These are phyloP conservation scores for Gloeostereum incarnatum DNA, from an alignment of 768 basidiomycete genomes.

Conservation along the genomic window DNA sequence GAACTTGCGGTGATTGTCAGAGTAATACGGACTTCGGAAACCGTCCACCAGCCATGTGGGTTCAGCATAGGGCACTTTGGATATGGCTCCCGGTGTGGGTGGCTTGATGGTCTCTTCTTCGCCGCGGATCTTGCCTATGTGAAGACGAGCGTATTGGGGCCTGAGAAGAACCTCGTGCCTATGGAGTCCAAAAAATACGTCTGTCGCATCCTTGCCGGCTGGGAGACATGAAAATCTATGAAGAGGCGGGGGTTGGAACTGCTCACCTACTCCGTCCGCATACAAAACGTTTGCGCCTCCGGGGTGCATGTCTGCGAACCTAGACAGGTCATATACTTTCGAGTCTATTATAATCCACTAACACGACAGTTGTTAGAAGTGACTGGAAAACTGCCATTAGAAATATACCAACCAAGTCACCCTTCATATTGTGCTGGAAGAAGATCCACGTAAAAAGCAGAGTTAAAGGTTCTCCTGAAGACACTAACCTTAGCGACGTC, in stretches of 20 bases:
- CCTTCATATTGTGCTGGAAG: conserved; percentile 69
- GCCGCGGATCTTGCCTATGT: conserved; percentile 54
- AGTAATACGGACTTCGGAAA: conserved; percentile 72
- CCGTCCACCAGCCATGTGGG: conserved; percentile 70
- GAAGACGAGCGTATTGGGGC: conserved; percentile 64
- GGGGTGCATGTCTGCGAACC: conserved; percentile 79
- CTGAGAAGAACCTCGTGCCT: conserved; percentile 69
- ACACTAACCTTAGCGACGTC: conserved; percentile 59
- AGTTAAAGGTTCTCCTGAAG: conserved; percentile 63
- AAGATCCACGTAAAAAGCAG: not conserved
- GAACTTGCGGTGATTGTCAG: conserved; percentile 62
- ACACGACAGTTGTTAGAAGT: not conserved
- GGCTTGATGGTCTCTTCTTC: conserved; percentile 47
- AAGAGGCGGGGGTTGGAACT: not conserved
- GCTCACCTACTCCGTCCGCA: conserved; percentile 55
- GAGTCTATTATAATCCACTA: conserved; percentile 80
- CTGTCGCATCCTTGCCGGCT: conserved; percentile 71
- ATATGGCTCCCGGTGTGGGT: conserved; percentile 52
- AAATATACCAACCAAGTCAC: conserved; percentile 59
- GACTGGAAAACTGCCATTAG: not conserved
- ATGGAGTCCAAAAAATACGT: conserved; percentile 81
- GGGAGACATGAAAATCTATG: not conserved
- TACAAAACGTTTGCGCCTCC: conserved; percentile 71
- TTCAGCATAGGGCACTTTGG: conserved; percentile 77
- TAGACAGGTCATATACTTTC: conserved; percentile 74